Evolutionary conservation across 768 basidiomycete species (phyloP).

Genomic region (Lentinula lateritia): DNA sequence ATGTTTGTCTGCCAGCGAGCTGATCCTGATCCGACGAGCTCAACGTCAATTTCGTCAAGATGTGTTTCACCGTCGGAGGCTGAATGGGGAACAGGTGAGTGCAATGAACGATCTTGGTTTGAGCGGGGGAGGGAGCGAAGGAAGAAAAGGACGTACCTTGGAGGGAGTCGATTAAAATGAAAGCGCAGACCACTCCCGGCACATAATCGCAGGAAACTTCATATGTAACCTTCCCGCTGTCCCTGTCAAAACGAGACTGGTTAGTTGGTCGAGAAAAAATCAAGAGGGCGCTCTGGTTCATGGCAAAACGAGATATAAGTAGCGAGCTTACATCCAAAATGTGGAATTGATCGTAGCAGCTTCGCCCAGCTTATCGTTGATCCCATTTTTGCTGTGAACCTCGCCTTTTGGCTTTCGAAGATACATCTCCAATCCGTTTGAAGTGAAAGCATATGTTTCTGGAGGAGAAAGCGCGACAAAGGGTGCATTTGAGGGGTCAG

Average conservation of each 20-base stretch:
- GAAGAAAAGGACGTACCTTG: conserved; percentile 5
- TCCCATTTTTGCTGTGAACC: conserved; percentile 13
- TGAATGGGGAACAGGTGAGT: not conserved
- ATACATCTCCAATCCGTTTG: conserved; percentile 20
- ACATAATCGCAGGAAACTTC: conserved; percentile 19
- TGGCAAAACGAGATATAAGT: not conserved
- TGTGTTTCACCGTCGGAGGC: conserved; percentile 3
- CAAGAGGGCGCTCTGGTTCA: no score
- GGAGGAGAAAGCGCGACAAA: conserved; percentile 22
- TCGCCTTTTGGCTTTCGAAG: conserved; percentile 20
- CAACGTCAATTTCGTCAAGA: conserved; percentile 30
- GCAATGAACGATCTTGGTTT: not conserved
- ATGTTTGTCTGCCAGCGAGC: conserved; percentile 30
- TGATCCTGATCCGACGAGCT: conserved; percentile 26
- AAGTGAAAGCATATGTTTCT: conserved; percentile 16
- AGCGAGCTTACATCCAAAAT: conserved; percentile 18
- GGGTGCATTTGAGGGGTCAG: not conserved
- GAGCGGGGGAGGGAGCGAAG: not conserved
- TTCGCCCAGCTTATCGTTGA: conserved; percentile 25
- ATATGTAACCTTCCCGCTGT: conserved; percentile 23
- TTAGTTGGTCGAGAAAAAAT: not conserved
- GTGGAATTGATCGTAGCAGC: conserved; percentile 32
- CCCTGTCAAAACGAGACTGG: not conserved
- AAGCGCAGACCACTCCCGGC: conserved; percentile 26
- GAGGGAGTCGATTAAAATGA: conserved; percentile 24